A percentile compares a stretch with the other conserved stretches of the same genome.
These are phyloP conservation scores for Quercus agrifolia DNA, from an alignment of 306 rosid species.

Conservation along the genomic window DNA sequence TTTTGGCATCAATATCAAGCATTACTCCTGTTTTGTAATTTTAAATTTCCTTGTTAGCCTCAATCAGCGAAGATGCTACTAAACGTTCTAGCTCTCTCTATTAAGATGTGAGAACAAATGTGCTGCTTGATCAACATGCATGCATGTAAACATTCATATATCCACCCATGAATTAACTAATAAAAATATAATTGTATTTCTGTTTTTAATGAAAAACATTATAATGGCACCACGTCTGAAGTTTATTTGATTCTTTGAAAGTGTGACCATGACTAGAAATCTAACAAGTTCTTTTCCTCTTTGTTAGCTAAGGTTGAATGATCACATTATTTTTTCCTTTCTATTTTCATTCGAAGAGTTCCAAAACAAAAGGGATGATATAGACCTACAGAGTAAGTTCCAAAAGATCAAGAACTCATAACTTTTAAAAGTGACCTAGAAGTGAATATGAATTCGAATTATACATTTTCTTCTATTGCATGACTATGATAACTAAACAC, in stretches of 20 bases:
- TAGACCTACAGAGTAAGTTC: neutral
- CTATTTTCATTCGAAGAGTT: neutral
- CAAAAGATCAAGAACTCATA: neutral
- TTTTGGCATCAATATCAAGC: neutral
- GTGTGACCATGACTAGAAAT: neutral
- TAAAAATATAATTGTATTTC: neutral
- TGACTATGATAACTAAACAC: neutral
- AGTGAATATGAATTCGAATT: neutral
- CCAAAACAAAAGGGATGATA: neutral
- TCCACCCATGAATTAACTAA: neutral
- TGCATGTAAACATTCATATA: neutral
- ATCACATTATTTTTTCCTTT: neutral
- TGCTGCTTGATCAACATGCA: neutral
- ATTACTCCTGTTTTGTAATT: neutral
- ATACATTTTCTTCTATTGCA: neutral
- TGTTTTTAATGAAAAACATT: neutral
- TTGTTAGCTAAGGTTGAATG: neutral
- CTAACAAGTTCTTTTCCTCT: neutral
- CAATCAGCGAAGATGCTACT: neutral
- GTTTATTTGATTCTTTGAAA: neutral
- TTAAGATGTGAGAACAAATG: neutral
- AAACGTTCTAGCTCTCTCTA: neutral
- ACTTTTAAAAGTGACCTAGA: neutral
- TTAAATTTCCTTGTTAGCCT: neutral
- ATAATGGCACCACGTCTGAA: neutral